These are phyloP conservation scores for Volvariella surrecta DNA, from an alignment of 1,284 basidiomycete genomes.

Conservation along the genomic window DNA sequence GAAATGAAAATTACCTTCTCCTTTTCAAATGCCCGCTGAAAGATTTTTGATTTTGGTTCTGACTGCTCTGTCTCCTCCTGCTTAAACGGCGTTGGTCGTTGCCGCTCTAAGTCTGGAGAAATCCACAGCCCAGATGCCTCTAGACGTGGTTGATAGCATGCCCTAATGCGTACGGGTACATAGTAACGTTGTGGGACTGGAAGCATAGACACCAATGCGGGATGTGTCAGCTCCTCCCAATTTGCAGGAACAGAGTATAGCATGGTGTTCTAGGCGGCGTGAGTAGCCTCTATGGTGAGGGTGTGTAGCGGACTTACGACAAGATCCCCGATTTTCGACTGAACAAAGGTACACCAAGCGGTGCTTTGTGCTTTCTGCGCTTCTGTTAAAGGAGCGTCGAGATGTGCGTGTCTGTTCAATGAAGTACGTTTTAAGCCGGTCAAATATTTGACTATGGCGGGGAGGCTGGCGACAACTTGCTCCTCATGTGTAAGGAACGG, in stretches of 20 bases:
- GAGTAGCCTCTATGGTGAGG: neutral
- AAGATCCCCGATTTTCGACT: constrained; percentile 59
- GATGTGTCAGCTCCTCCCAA: constrained; percentile 47
- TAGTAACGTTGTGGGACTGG: constrained; percentile 67
- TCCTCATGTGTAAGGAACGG: constrained; percentile 59
- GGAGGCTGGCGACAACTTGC: constrained; percentile 39
- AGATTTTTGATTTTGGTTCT: constrained; percentile 24
- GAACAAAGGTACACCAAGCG: constrained; percentile 58
- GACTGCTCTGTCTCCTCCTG: constrained; percentile 26
- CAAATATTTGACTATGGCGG: constrained; percentile 59
- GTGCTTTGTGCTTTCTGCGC: constrained; percentile 41
- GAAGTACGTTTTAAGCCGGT: constrained; percentile 28
- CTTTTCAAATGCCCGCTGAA: constrained; percentile 47
- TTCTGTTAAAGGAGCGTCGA: constrained; percentile 36
- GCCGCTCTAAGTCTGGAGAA: constrained; percentile 32
- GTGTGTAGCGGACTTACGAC: constrained; percentile 40
- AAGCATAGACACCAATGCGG: constrained; percentile 45
- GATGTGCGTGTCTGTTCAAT: constrained; percentile 22
- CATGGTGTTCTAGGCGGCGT: constrained; percentile 36
- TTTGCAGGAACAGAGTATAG: constrained; percentile 56
- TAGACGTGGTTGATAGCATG: constrained; percentile 45
- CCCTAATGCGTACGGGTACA: constrained; percentile 54
- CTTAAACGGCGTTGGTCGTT: constrained; percentile 30
- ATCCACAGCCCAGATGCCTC: constrained; percentile 59
- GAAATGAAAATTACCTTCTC: constrained; percentile 43